These are phyloP conservation scores for Rhodotorula paludigena DNA, from an alignment of 768 basidiomycete species.

Conservation along the genomic window DNA sequence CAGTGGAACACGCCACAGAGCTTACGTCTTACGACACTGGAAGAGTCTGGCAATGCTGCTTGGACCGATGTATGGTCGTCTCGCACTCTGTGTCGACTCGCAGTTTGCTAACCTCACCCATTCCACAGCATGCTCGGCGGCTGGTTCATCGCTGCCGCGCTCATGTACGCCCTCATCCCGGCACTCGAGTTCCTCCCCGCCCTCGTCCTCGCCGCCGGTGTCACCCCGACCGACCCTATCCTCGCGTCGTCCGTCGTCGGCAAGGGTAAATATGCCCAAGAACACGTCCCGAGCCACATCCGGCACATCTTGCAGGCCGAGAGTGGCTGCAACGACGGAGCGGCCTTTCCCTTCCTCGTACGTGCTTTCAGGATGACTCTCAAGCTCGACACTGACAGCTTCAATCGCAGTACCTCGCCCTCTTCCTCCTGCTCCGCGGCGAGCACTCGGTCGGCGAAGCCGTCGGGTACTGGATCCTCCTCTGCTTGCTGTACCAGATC, in stretches of 20 bases:
- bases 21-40: constrained; percentile 92
- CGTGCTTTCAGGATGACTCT: too few relatives aligned
- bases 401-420: constrained; percentile 54
- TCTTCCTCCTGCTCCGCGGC: constrained; percentile 74
- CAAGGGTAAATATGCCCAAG: constrained; percentile 87
- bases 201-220: constrained; percentile 72
- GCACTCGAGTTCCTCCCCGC: constrained; percentile 81
- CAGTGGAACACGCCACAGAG: constrained; percentile 52
- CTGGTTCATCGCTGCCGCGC: constrained; percentile 80
- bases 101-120: not conserved
- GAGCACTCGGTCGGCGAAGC: constrained; percentile 56
- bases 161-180: constrained; percentile 89
- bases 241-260: constrained; percentile 87
- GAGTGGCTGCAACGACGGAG: constrained; percentile 92
- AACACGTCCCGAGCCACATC: constrained; percentile 75
- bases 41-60: constrained; percentile 78
- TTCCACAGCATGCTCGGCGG: constrained; percentile 59
- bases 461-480: constrained; percentile 72
- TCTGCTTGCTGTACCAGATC: constrained; percentile 48
- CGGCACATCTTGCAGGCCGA: constrained; percentile 79
- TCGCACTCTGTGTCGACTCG: not conserved
- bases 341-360: constrained; percentile 89
- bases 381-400: too few relatives aligned
- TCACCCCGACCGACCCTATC: constrained; percentile 72
- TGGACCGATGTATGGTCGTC: constrained; percentile 46